phyloP scores from a whole-genome alignment of 495 filamentous ascomycete species.

The Tuber melanosporum region DNA sequence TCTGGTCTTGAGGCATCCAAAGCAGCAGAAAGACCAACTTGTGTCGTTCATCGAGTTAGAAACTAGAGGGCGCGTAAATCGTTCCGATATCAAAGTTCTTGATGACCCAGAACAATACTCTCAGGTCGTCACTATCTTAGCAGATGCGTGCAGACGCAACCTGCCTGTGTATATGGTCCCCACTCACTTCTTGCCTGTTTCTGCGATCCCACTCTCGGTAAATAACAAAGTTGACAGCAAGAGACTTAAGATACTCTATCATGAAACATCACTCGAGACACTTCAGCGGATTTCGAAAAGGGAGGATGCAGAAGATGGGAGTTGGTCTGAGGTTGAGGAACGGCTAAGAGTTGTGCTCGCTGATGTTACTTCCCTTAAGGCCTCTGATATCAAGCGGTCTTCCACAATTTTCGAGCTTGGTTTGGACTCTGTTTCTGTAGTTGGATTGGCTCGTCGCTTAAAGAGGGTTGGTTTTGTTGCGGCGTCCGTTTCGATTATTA shows the following conservation, averaged over 20 bases:
- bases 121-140: constrained; percentile 41
- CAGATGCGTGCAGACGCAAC: constrained; percentile 52
- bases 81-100: constrained; percentile 40
- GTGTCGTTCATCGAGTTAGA: constrained; percentile 58
- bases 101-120: constrained; percentile 24
- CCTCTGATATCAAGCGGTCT: constrained; percentile 47
- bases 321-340: constrained; percentile 45
- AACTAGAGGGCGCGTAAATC: constrained; percentile 5
- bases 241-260: constrained; percentile 54
- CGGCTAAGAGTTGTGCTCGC: constrained; percentile 52
- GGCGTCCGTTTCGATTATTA: constrained; percentile 57
- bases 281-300: constrained; percentile 51
- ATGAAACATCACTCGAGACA: constrained; percentile 49
- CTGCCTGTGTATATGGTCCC: constrained; percentile 74
- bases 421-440: constrained; percentile 72
- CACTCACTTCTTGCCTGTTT: constrained; percentile 61
- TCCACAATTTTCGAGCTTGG: constrained; percentile 75
- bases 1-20: constrained; percentile 57
- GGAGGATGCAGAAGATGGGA: constrained; percentile 37
- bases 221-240: constrained; percentile 74
- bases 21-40: constrained; percentile 60
- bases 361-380: constrained; percentile 46
- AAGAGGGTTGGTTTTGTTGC: constrained; percentile 47
- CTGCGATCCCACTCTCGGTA: constrained; percentile 57
- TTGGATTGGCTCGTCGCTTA: constrained; percentile 52